phyloP scores from a whole-genome alignment of 2,329 filamentous ascomycete genomes.

The Cordyceps cicadae region DNA sequence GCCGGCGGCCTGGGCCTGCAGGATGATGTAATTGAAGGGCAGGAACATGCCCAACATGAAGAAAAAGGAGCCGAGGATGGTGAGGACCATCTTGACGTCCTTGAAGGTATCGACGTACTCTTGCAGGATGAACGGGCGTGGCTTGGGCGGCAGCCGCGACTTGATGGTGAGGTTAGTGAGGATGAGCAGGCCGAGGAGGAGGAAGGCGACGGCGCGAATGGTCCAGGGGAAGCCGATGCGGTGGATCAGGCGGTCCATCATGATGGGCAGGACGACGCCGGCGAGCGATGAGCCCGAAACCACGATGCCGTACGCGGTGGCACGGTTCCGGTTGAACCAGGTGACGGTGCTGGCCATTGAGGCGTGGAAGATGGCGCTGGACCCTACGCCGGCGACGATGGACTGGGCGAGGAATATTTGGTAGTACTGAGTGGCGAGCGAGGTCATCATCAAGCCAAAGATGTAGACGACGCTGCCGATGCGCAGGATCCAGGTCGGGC shows the following conservation, averaged over 20 bases:
- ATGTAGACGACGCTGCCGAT: constrained; percentile 48
- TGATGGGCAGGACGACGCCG: constrained; percentile 52
- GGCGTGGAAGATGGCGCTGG: constrained; percentile 34
- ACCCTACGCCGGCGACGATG: constrained; percentile 33
- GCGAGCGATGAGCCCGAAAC: constrained; percentile 47
- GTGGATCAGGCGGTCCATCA: constrained; percentile 47
- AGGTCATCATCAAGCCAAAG: constrained; percentile 58
- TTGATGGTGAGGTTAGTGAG: constrained; percentile 29
- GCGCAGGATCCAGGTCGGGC: constrained; percentile 49
- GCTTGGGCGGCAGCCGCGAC: constrained; percentile 37
- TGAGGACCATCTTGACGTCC: constrained; percentile 37
- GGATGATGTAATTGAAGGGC: constrained; percentile 44
- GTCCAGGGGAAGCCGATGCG: constrained; percentile 39
- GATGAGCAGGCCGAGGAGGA: constrained; percentile 32
- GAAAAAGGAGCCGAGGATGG: constrained; percentile 40
- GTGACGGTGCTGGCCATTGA: constrained; percentile 35
- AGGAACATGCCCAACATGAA: constrained; percentile 49
- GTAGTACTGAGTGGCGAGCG: constrained; percentile 38
- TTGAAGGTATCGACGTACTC: constrained; percentile 40
- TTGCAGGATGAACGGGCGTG: constrained; percentile 33
- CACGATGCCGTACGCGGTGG: constrained; percentile 44
- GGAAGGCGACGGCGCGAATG: constrained; percentile 38
- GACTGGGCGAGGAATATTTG: constrained; percentile 37
- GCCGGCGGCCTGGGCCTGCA: constrained; percentile 38
- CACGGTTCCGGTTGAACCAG: constrained; percentile 46